A percentile compares a stretch with the other conserved stretches of the same genome.
Conservation (phyloP, 371 early-diverging fungal species). For the Thermomucor indicae-seudaticae region DNA sequence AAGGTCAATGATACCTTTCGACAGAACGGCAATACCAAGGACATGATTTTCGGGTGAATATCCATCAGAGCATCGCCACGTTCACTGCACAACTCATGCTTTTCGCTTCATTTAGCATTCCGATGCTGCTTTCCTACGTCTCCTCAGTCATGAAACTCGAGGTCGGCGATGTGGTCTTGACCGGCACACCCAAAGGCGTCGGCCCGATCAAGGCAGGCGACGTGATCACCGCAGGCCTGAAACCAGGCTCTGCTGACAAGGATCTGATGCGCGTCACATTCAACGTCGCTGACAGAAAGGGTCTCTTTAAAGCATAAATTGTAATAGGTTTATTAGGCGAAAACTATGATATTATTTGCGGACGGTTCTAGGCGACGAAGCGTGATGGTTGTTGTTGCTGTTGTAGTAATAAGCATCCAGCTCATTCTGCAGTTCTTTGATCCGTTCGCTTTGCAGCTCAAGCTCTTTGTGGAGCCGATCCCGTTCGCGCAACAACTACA, state of each 20-base stretch:
- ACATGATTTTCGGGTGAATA: slow-evolving; percentile 88
- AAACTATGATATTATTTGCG: no score
- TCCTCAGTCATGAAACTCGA: slow-evolving; percentile 84
- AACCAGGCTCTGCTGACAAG: slow-evolving; percentile 22
- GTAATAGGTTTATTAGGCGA: no score
- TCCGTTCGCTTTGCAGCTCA: slow-evolving; percentile 89
- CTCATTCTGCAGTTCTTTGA: slow-evolving; percentile 90
- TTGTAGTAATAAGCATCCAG: slow-evolving; percentile 51
- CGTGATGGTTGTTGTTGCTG: no score
- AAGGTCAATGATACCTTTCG: slow-evolving; percentile 69
- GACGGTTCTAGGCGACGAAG: not conserved
- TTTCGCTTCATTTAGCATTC: slow-evolving; percentile 14
- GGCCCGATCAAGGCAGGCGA: slow-evolving; percentile 81
- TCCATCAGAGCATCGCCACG: not conserved
- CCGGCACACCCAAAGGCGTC: slow-evolving; percentile 89
- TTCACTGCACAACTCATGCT: not conserved
- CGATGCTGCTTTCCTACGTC: slow-evolving; percentile 72
- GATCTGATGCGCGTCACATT: slow-evolving; percentile 29
- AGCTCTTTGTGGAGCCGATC: slow-evolving; percentile 96
- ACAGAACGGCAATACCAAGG: slow-evolving; percentile 83
- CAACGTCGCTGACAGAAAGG: slow-evolving; percentile 34
- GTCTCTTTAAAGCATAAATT: slow-evolving; percentile 23
- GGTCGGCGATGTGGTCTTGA: slow-evolving; percentile 73
- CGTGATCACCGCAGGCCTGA: slow-evolving; percentile 69
- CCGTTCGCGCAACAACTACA: slow-evolving; percentile 88